Percentiles rank a stretch among this genome's conserved stretches.
phyloP scores from a whole-genome alignment of 2,329 filamentous ascomycete genomes.

The Graphiopsis chlorocephala region DNA sequence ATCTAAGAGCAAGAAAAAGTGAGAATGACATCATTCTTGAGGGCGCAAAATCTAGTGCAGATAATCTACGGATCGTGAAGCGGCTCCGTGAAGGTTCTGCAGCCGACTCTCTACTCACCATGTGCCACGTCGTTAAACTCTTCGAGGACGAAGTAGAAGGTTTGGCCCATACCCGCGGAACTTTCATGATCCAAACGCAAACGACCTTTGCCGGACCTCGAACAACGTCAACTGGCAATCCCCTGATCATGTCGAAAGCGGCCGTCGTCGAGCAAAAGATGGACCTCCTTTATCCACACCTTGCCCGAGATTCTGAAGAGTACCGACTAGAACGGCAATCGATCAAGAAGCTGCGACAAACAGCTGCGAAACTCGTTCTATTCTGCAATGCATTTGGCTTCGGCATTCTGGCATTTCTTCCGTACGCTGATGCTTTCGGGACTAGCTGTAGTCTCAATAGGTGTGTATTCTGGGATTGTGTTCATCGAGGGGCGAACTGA shows the following conservation, averaged over 20 bases:
- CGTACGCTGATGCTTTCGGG: background rate
- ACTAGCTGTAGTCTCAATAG: background rate
- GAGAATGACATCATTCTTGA: background rate
- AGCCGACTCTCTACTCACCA: background rate
- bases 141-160: background rate
- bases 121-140: background rate
- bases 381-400: background rate
- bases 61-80: background rate
- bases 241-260: background rate
- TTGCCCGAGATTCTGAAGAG: background rate
- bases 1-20: background rate
- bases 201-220: background rate
- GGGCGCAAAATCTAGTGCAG: background rate
- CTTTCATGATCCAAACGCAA: slow-evolving; percentile 1
- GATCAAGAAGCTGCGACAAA: background rate
- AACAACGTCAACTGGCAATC: background rate
- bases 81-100: background rate
- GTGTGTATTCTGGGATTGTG: background rate
- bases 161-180: background rate
- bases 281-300: background rate
- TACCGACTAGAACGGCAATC: background rate
- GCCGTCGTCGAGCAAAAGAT: background rate
- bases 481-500: background rate
- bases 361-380: background rate
- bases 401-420: background rate